phyloP scores from a whole-genome alignment of 331 rosid genomes.

The Pyrus hybrid region DNA sequence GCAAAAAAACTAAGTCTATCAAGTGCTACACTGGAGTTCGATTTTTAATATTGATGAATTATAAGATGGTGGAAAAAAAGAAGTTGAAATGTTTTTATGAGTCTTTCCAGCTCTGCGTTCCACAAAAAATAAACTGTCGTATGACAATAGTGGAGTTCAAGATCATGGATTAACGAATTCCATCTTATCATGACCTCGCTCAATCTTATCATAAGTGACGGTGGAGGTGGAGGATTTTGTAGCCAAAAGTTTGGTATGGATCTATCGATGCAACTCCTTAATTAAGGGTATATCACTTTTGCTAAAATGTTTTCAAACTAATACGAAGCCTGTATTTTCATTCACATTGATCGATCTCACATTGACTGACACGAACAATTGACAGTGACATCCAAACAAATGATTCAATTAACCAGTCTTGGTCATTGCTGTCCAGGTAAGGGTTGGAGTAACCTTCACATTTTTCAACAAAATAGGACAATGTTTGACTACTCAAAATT shows the following conservation, averaged over 20 bases:
- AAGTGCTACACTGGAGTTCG: too few species aligned
- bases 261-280: neutral
- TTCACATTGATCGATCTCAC: slow-evolving; percentile 6
- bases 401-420: slow-evolving; percentile 16
- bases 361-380: neutral
- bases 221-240: neutral
- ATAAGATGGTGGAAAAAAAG: fast-evolving
- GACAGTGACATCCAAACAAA: slow-evolving; percentile 23
- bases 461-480: neutral
- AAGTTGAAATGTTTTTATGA: fast-evolving
- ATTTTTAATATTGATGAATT: too few species aligned
- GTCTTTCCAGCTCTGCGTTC: fast-evolving
- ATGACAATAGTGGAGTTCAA: too few species aligned
- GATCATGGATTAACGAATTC: too few species aligned
- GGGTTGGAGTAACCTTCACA: neutral
- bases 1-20: too few species aligned
- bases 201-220: too few species aligned
- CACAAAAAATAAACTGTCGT: too few species aligned
- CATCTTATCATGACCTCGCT: too few species aligned
- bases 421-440: slow-evolving; percentile 12
- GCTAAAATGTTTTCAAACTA: slow-evolving; percentile 17
- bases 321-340: neutral
- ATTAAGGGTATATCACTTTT: neutral
- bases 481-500: too few species aligned
- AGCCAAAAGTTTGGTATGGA: neutral